Evolutionary conservation across 805 yeast genomes (phyloP), one percentile per base, ranked within the genome.

Genomic region (Hanseniaspora nectarophila): DNA sequence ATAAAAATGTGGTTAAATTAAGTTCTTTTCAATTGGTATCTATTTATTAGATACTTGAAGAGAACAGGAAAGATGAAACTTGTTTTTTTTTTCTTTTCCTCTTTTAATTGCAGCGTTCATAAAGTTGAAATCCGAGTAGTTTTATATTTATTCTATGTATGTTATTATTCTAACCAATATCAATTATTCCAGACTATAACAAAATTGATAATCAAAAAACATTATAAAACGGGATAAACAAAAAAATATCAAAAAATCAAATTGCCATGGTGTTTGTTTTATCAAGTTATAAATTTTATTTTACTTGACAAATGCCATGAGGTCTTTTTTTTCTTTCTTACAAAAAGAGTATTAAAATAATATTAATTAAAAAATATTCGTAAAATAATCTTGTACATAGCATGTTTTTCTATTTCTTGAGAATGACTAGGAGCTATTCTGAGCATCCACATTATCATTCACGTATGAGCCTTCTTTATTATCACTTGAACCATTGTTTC

Each of bases 121-220:
- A 37, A 37, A 37, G 40, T 37, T 37, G 40, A 37, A 37, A 37
- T 37, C 40, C 26, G 40, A 37, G 40, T 37, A 37, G 40, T 37
- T 37, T 37, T 37, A 37, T 37, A 37, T 37, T 37, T 37, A 37
- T 37, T 37, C 40, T 37, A 37, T 37, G 40, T 37, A 37, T 37
- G 20, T 37, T 37, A 37, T 37, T 37, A 37, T 37, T 37, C 21
- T 37, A 21, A 37, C 40, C 40, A 37, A 37, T 37, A 37, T 37
- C 40, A 37, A 37, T 37, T 37, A 20, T 21, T 21, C 24, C 40
- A 26, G 40, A 21, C 12, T 12, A 15, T 16, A 21, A n/a, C n/a
- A n/a, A 20, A 37, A 37, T 23, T 37, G 40, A 37, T 37, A 23
- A 21, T 12, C 24, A 21, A 21, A 37, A 28, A 15, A 37, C 12